A percentile compares a stretch with the other conserved stretches of the same genome.
These are phyloP conservation scores for Podospora comata DNA, from an alignment of 495 filamentous ascomycete genomes.

Conservation along the genomic window DNA sequence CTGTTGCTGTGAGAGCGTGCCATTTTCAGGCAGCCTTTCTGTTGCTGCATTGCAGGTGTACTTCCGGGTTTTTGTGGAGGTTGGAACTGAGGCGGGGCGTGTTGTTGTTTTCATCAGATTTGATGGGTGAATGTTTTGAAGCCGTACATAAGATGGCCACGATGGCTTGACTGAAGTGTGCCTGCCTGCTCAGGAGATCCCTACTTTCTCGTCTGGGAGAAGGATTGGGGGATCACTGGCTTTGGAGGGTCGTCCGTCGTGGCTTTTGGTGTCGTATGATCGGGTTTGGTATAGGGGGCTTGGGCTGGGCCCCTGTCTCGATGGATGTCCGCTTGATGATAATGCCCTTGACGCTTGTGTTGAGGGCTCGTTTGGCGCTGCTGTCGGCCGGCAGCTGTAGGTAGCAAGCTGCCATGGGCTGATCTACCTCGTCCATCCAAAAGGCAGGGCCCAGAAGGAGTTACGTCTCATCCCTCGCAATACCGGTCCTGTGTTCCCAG, in stretches of 20 bases:
- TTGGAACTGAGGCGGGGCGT: neutral
- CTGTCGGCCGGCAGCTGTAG: neutral
- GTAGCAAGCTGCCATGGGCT: neutral
- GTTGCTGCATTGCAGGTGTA: neutral
- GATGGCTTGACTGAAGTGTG: neutral
- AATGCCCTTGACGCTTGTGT: neutral
- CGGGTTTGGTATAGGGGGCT: neutral
- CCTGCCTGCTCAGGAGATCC: neutral
- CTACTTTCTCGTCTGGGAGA: neutral
- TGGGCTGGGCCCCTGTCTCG: neutral
- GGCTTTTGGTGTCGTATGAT: neutral
- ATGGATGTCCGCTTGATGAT: neutral
- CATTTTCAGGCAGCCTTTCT: neutral
- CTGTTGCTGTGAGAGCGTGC: neutral
- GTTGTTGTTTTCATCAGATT: no score
- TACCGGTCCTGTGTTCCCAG: neutral
- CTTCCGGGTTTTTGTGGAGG: neutral
- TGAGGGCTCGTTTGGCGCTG: neutral
- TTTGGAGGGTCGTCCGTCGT: neutral
- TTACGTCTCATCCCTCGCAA: neutral
- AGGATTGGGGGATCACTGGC: neutral
- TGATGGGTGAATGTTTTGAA: neutral
- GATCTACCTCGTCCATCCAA: neutral
- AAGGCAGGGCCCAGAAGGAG: neutral
- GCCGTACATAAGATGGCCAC: neutral